Base-by-base conservation (phyloP, 352 stramenopile species). In the Globisporangium viniferum region DNA sequence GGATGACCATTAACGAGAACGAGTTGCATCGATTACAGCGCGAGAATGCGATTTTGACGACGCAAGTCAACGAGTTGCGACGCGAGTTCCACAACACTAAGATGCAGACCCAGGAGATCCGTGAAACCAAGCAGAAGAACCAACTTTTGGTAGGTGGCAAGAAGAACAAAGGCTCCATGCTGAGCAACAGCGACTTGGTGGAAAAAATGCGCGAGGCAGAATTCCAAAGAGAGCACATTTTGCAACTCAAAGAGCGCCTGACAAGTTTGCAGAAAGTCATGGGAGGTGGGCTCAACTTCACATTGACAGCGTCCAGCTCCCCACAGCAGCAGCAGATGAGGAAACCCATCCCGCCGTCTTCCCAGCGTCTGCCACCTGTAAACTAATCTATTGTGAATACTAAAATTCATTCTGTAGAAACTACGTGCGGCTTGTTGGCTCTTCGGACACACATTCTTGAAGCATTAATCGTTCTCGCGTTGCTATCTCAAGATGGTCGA, bases 11-110 rank as follows among this genome's bases (percentile, higher is more conserved):
- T 72, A 93, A 85, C 64, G 85, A 94, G 62, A 92, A 75, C 64
- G 88, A 96, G 31, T 64, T 94, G 35, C 82, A 93, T 69, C 81
- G 88, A 0, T 64, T 94, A 6, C 86, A 94, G 72, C 86, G 88
- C 9, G 86, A 96, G 64, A 94, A 96, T 57, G 86, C 86, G 20
- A 61, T 93, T 54, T 73, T 96, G 3, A 96, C 86, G 3, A 90
- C 72, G 0, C 84, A 96, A 65, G 88, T 94, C 29, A 94, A 96
- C 53, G 86, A 96, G 48, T 60, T 95, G 31, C 83, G 88, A 5
- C 81, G 86, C 7, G 86, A 95, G 70, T 94, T 93, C 66, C 81
- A 93, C 67, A 88, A 78, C 15, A 80, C 89, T 57, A 84, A 88
- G 64, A 90, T 93, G 81, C 78, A 88, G 51, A 86, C 81, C 0